phyloP scores from a whole-genome alignment of 768 basidiomycete genomes.

The Panellus pusillus region DNA sequence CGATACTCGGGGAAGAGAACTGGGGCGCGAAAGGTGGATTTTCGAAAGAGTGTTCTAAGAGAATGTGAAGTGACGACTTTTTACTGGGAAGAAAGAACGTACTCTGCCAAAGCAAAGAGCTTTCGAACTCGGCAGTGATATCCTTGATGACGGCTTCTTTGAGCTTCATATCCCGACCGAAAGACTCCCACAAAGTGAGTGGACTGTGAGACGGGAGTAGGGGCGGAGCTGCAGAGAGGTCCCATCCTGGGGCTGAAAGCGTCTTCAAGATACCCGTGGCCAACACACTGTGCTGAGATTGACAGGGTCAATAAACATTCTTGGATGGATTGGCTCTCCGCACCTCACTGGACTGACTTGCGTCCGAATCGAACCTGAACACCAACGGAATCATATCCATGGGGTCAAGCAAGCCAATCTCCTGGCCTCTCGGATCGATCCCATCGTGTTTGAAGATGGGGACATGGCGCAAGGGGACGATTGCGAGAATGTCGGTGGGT shows the following conservation, averaged over 20 bases:
- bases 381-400: conserved; percentile 52
- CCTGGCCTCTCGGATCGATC: conserved; percentile 29
- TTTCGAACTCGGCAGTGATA: conserved; percentile 47
- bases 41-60: conserved; percentile 47
- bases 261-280: conserved; percentile 25
- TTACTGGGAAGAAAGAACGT: conserved; percentile 9
- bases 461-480: conserved; percentile 45
- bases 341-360: conserved; percentile 10
- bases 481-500: conserved; percentile 41
- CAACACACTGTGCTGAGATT: conserved; percentile 31
- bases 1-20: conserved; percentile 49
- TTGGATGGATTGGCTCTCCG: not conserved
- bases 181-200: conserved; percentile 44
- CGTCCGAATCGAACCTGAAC: conserved; percentile 28
- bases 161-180: conserved; percentile 36
- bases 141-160: conserved; percentile 35
- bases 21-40: conserved; percentile 46
- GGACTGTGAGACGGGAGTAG: conserved; percentile 35
- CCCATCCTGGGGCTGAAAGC: conserved; percentile 30
- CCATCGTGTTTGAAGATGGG: conserved; percentile 46
- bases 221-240: conserved; percentile 21
- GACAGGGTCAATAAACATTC: not conserved
- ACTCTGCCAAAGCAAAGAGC: conserved; percentile 58
- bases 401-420: conserved; percentile 54
- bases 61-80: not conserved